phyloP scores from a whole-genome alignment of 495 filamentous ascomycete genomes.

The Neurospora sp. region DNA sequence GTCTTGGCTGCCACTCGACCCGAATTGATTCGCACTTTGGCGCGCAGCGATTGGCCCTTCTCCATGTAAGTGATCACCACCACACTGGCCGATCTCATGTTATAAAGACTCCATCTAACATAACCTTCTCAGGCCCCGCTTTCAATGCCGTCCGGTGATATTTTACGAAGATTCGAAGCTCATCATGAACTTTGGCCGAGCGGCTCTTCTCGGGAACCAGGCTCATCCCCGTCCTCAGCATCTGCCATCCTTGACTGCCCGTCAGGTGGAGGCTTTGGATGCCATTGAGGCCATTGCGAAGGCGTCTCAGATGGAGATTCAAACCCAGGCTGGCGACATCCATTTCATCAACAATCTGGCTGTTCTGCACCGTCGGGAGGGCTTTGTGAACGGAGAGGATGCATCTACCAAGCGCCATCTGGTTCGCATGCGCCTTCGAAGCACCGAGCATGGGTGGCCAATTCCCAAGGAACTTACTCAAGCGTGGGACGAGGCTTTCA shows the following conservation, averaged over 20 bases:
- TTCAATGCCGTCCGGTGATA: conserved; percentile 47
- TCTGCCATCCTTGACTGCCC: conserved; percentile 45
- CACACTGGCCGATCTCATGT: background rate
- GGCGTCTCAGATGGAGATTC: conserved; percentile 44
- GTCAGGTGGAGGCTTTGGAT: conserved; percentile 54
- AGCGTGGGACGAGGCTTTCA: conserved; percentile 38
- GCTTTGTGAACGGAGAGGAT: conserved; percentile 42
- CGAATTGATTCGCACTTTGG: conserved; percentile 50
- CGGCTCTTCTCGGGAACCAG: conserved; percentile 46
- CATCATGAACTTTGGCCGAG: conserved; percentile 52
- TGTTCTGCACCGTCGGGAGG: conserved; percentile 56
- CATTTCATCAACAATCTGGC: conserved; percentile 68
- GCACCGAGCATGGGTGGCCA: conserved; percentile 32
- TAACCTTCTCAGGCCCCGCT: conserved; percentile 30
- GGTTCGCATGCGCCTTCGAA: conserved; percentile 43
- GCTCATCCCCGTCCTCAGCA: conserved; percentile 42
- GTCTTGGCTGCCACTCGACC: conserved; percentile 50
- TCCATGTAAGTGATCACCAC: conserved; percentile 40
- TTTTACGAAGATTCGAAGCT: conserved; percentile 45
- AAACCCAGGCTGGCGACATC: conserved; percentile 53
- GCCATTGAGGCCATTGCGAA: conserved; percentile 50
- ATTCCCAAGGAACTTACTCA: conserved; percentile 32
- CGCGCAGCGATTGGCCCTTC: conserved; percentile 51
- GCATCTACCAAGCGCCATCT: conserved; percentile 35
- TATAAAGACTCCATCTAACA: conserved; percentile 2